Conservation (phyloP, 805 yeast genomes). For the Candida alai region DNA sequence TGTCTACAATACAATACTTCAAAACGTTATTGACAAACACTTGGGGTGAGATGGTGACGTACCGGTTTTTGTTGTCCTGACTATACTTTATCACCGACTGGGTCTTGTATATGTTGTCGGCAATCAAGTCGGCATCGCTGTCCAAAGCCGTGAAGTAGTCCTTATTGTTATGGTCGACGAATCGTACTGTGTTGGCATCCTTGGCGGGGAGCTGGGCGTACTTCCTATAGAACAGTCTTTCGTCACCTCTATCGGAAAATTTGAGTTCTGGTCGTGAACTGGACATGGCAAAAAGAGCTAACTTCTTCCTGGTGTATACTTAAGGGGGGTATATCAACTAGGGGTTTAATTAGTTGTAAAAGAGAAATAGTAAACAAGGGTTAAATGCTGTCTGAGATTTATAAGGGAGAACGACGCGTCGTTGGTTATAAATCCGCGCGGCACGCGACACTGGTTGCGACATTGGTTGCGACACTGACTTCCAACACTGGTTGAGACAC, state of each 20-base stretch:
- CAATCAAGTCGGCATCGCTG: slow-evolving; percentile 76
- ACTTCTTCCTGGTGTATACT: too few relatives aligned
- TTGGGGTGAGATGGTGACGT: slow-evolving; percentile 75
- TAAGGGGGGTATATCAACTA: too few relatives aligned
- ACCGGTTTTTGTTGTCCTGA: slow-evolving; percentile 41
- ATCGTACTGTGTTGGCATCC: slow-evolving; percentile 48
- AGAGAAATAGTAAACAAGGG: too few relatives aligned
- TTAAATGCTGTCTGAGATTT: too few relatives aligned
- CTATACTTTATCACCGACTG: slow-evolving; percentile 70
- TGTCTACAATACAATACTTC: slow-evolving; percentile 62
- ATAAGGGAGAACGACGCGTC: too few relatives aligned
- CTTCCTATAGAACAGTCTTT: slow-evolving; percentile 40
- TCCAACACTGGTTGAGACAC: too few relatives aligned
- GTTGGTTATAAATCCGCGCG: too few relatives aligned
- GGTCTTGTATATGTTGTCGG: slow-evolving; percentile 81
- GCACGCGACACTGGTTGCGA: too few relatives aligned
- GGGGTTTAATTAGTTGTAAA: too few relatives aligned
- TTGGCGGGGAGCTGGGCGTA: slow-evolving; percentile 48
- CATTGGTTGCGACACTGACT: too few relatives aligned
- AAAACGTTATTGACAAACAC: slow-evolving; percentile 62
- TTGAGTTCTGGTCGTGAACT: slow-evolving; percentile 22
- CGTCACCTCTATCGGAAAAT: slow-evolving; percentile 38
- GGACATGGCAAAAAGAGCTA: slow-evolving; percentile 11
- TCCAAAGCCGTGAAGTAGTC: slow-evolving; percentile 75
- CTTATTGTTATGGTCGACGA: slow-evolving; percentile 67